Evolutionary conservation across 768 basidiomycete species (phyloP), one percentile per base, ranked within the genome.

Genomic region (Termitomyces bulborhizus): DNA sequence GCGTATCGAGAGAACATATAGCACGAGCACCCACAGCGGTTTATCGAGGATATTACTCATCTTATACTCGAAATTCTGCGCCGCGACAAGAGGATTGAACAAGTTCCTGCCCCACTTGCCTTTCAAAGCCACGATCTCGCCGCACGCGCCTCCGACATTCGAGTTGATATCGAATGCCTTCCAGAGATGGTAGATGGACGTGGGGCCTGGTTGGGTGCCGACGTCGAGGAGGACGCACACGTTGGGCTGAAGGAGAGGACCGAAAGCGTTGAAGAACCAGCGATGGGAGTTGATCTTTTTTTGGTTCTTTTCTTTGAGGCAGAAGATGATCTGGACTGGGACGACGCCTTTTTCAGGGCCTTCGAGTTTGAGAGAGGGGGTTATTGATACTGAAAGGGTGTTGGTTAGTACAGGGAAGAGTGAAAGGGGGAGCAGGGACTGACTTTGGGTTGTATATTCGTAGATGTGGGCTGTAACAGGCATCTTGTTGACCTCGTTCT

Each of bases 251-350:
- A 91, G 77, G 49, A 92, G 77, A 6, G 86, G 81, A 0, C 85
- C 86, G 66, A 91, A 92, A 39, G 88, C 87, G 65, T 94, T 94
- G 79, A 95, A 96, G 74, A 95, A 95, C 93, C 93, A 95, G 34
- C 88, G 77, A 62, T 95, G 93, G 6, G 89, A 92, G 70, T 95
- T 96, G 69, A 97, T 95, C 75, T 96, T 96, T 74, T 95, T 94
- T 68, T 92, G 89, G 66, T 96, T 96, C 71, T 89, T 85, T 73
- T 93, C 90, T 66, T 93, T 94, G 55, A 92, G 78, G 67, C 89
- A 95, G 72, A 96, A 96, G 57, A 96, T 87, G 63, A 98, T 71
- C 61, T 98, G 96, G 5, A 98, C 86, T 7, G 96, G 96, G 3
- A 95, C 85, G 41, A 86, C 74, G 1, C 90, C 90, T 61, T 82